Evolutionary conservation across 2,329 filamentous ascomycete genomes (phyloP).

Genomic region (Arthrobotrys sphaeroides): DNA sequence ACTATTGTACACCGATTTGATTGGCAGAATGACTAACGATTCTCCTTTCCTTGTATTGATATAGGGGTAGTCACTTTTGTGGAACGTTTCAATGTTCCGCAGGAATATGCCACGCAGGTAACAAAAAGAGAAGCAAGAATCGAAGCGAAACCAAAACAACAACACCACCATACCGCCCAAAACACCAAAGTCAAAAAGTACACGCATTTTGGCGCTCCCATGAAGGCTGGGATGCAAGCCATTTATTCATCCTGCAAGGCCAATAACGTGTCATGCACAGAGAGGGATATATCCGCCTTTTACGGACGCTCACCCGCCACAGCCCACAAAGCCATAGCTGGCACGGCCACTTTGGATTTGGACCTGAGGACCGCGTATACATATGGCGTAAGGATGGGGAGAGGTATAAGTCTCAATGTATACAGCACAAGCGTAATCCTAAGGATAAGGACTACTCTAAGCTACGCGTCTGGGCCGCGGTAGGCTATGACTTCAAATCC

Average conservation of each 20-base stretch:
- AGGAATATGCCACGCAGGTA: too few relatives aligned
- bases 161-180: background rate
- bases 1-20: too few relatives aligned
- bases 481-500: constrained; percentile 6
- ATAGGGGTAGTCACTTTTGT: too few relatives aligned
- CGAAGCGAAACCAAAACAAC: background rate
- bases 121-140: background rate
- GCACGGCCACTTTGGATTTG: background rate
- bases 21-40: too few relatives aligned
- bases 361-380: background rate
- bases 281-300: background rate
- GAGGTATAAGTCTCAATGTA: background rate
- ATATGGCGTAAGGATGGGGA: background rate
- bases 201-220: background rate
- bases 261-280: background rate
- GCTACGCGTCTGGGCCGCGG: background rate
- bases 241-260: background rate
- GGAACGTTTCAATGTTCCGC: too few relatives aligned
- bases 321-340: background rate
- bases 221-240: background rate
- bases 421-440: background rate
- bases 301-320: background rate
- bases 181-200: constrained; percentile 7
- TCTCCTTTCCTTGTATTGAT: too few relatives aligned
- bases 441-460: background rate